Conservation (phyloP, 2,329 filamentous ascomycete genomes). For the Epichloe scottii region DNA sequence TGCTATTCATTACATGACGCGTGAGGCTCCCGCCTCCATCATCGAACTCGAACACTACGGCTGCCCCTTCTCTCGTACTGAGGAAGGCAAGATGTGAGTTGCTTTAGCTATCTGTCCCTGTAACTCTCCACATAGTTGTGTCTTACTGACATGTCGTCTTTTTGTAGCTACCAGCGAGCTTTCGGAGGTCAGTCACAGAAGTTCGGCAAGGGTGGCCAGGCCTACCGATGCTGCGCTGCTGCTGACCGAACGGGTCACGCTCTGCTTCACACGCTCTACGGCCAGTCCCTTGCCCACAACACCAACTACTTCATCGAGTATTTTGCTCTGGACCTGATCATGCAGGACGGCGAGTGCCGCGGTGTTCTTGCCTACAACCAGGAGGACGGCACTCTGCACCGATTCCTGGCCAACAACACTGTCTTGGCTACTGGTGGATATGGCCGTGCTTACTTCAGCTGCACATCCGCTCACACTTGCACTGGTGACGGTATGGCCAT, state of each 20-base stretch:
- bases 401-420: conserved; percentile 93
- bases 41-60: conserved; percentile 96
- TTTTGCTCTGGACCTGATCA: conserved; percentile 92
- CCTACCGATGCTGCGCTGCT: conserved; percentile 92
- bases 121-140: not conserved
- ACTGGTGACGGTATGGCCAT: conserved; percentile 99
- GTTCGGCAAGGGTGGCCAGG: conserved; percentile 92
- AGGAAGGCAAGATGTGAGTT: conserved; percentile 82
- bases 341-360: conserved; percentile 94
- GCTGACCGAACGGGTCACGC: conserved; percentile 96
- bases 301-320: conserved; percentile 99
- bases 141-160: not conserved
- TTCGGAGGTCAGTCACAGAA: conserved; percentile 96
- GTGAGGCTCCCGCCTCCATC: conserved; percentile 82
- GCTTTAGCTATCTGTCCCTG: no score
- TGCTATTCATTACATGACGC: conserved; percentile 97
- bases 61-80: conserved; percentile 91
- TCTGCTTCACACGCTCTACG: conserved; percentile 95
- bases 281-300: conserved; percentile 92
- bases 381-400: conserved; percentile 94
- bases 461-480: conserved; percentile 95
- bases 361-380: conserved; percentile 97
- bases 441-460: conserved; percentile 95
- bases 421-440: conserved; percentile 95
- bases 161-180: conserved; percentile 76